Evolutionary conservation across 2,329 filamentous ascomycete species (phyloP).

Genomic region (Aspergillus nomiae): DNA sequence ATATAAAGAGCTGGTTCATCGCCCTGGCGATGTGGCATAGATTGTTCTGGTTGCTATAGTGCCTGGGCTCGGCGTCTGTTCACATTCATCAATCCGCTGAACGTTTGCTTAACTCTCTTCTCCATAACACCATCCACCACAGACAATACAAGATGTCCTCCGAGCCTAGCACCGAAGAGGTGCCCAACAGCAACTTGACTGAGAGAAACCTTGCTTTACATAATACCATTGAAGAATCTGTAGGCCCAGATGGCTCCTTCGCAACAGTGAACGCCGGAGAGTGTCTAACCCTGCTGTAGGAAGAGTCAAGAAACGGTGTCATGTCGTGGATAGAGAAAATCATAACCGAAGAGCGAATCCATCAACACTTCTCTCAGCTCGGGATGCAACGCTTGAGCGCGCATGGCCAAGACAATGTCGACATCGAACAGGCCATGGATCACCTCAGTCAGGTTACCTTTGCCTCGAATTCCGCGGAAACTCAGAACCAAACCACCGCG

Average conservation of each 20-base stretch:
- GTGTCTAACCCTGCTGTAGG: not conserved
- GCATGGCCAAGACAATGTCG: not conserved
- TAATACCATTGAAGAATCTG: not conserved
- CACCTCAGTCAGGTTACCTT: conserved; percentile 1
- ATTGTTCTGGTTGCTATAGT: not conserved
- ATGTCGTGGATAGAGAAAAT: conserved; percentile 19
- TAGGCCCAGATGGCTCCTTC: not conserved
- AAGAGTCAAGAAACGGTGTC: not conserved
- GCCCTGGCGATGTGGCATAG: not conserved
- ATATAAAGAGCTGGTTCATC: not conserved
- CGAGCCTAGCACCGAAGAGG: not conserved
- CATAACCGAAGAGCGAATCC: conserved; percentile 23
- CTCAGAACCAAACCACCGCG: not conserved
- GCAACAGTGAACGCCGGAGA: not conserved
- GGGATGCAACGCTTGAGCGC: not conserved
- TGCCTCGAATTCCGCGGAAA: not conserved
- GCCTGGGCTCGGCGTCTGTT: not conserved
- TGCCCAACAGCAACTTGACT: conserved; percentile 8
- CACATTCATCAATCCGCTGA: not conserved
- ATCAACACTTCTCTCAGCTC: conserved; percentile 15
- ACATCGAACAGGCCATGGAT: conserved; percentile 13
- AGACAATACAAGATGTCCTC: not conserved
- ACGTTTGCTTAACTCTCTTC: not conserved
- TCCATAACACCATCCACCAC: not conserved
- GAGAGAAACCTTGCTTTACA: conserved; percentile 14